Conservation (phyloP, 495 filamentous ascomycete species). For the Cenococcum geophilum region DNA sequence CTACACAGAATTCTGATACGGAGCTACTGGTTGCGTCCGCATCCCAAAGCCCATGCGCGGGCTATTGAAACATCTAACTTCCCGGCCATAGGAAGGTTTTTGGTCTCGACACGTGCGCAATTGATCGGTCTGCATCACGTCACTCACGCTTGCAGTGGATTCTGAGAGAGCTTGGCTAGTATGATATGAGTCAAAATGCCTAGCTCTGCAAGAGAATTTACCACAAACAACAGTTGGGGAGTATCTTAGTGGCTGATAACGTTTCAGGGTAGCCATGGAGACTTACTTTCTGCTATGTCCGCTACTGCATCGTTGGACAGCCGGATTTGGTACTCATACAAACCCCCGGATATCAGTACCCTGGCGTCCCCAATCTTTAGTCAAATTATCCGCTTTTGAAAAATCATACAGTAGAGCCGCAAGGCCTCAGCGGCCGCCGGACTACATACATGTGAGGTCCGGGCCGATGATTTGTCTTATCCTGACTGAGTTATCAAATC, state of each 20-base stretch:
- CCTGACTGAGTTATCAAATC: no score
- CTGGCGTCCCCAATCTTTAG: no score
- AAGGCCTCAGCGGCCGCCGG: no score
- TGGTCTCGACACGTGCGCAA: neutral
- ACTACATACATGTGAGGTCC: no score
- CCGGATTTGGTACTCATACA: no score
- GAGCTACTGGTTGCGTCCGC: neutral
- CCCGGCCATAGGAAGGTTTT: neutral
- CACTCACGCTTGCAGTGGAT: neutral
- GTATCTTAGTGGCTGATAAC: neutral
- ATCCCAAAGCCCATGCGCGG: neutral
- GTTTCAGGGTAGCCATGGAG: neutral
- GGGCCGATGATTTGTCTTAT: no score
- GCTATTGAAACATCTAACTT: neutral
- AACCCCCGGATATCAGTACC: no score
- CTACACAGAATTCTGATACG: neutral
- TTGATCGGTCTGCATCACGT: neutral
- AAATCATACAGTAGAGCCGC: no score
- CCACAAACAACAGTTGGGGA: neutral
- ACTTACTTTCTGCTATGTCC: neutral
- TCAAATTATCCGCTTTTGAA: no score
- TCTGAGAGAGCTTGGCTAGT: neutral
- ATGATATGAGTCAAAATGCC: neutral
- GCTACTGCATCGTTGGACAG: neutral
- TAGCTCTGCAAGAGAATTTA: neutral